Base-by-base conservation (phyloP, 129 eudicot species). In the Erigeron canadensis region DNA sequence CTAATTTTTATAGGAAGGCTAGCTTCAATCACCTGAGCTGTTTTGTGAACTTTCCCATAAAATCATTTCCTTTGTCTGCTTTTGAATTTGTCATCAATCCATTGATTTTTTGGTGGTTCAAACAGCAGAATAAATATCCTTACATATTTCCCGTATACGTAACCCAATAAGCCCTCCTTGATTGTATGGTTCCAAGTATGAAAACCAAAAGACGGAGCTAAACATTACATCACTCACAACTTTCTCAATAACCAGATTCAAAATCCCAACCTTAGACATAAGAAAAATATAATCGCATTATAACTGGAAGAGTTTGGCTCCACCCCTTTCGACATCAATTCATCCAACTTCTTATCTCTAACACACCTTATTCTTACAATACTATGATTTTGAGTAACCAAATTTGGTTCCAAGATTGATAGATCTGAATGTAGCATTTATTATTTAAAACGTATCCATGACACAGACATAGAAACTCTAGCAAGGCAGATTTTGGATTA, bases 201-300 rank as follows among this genome's bases (percentile, higher is more conserved):
- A 64, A 78, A 79, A 70, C 83, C 80, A 74, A 82, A 82, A 41
- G 83, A 77, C 10, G 81, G 72, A 5, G 75, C 75, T 63, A 54
- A 22, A 68, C 85, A 65, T 63, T 69, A 5, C 87, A 73, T 74
- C 85, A 37, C 67, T 62, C n/a, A 59, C 75, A 85, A 84, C 77
- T 67, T 66, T 74, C 10, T 84, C 85, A 74, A 84, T 74, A 77
- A 84, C 72, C 63, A 18, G 83, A 77, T 37, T 63, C 85, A 40
- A 84, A 69, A 77, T 84, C 85, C 88, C 88, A 56, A 73, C 83
- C 78, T 73, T 84, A n/a, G n/a, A 74, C 85, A 84, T 64, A 73
- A 77, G 69, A 83, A 82, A 8, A 80, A 80, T 0, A 84, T 81
- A 23, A 84, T 65, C 44, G 71, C 53, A 64, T 66, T 44, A 57